Percentiles rank a stretch among this genome's conserved stretches.
Conservation (phyloP, 1,284 basidiomycete species). For the Inonotus obliquus region DNA sequence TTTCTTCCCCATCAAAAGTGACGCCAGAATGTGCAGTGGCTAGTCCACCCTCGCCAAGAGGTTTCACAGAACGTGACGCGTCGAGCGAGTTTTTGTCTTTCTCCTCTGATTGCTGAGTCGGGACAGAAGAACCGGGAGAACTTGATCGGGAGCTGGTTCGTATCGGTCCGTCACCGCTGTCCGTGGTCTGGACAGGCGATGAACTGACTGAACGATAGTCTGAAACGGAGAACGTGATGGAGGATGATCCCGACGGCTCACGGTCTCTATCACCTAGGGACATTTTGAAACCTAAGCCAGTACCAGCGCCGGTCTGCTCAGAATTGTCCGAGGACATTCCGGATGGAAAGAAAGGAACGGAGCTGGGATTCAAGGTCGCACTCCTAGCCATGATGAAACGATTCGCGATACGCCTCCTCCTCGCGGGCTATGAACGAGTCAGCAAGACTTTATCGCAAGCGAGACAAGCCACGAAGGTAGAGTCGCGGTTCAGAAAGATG, state of each 20-base stretch:
- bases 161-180: conserved; percentile 11
- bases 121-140: conserved; percentile 3
- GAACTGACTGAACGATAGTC: conserved; percentile 64
- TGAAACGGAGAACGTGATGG: conserved; percentile 53
- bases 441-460: neutral
- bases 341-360: conserved; percentile 78
- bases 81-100: conserved; percentile 6
- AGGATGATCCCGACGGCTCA: conserved; percentile 50
- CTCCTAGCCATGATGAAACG: conserved; percentile 54
- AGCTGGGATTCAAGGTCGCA: conserved; percentile 71
- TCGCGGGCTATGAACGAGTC: neutral
- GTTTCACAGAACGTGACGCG: neutral
- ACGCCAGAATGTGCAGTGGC: neutral
- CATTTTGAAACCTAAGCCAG: conserved; percentile 42
- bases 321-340: conserved; percentile 49
- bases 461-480: neutral
- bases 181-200: conserved; percentile 49
- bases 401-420: neutral
- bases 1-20: conserved; percentile 16
- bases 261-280: conserved; percentile 40
- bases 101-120: conserved; percentile 14
- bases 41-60: conserved; percentile 6
- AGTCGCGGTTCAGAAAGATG: too few species aligned
- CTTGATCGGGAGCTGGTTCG: conserved; percentile 6
- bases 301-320: conserved; percentile 31